Percentiles rank a stretch among this genome's conserved stretches.
phyloP scores from a whole-genome alignment of 1,284 basidiomycete genomes.

The Bjerkandera adusta region DNA sequence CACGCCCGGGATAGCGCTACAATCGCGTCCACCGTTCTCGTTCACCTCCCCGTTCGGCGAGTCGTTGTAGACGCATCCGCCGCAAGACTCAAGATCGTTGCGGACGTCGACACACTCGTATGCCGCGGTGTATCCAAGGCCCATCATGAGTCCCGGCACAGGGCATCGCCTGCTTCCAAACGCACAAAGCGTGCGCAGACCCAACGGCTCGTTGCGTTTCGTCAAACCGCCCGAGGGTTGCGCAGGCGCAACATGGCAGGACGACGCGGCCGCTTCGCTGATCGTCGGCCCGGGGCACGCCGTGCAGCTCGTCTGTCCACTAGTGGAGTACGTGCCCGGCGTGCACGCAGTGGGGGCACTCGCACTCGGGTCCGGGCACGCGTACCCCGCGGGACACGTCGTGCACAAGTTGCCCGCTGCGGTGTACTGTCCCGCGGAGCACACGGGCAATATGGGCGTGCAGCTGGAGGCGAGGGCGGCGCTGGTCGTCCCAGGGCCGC shows the following conservation, averaged over 20 bases:
- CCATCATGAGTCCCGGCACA: background rate
- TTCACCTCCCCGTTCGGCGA: slow-evolving; percentile 20
- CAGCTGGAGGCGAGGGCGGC: background rate
- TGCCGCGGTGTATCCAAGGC: slow-evolving; percentile 11
- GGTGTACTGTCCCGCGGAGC: background rate
- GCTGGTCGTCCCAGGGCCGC: background rate
- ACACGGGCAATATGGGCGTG: background rate
- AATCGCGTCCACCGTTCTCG: slow-evolving; percentile 23
- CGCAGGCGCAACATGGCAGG: background rate
- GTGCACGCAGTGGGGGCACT: background rate
- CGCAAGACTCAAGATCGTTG: slow-evolving; percentile 26
- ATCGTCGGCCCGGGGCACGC: background rate
- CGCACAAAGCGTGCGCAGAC: background rate
- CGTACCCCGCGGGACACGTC: background rate
- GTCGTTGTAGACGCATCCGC: slow-evolving; percentile 22
- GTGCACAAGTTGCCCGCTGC: background rate
- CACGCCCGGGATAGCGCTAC: slow-evolving; percentile 26
- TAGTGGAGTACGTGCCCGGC: background rate
- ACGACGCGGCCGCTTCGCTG: background rate
- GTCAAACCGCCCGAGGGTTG: background rate
- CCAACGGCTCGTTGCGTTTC: background rate
- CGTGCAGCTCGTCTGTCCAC: background rate
- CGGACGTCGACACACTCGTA: slow-evolving; percentile 25
- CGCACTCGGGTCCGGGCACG: background rate
- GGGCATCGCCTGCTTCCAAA: background rate